Base-by-base conservation (phyloP, 768 basidiomycete species). In the Sporobolomyces phaffii region DNA sequence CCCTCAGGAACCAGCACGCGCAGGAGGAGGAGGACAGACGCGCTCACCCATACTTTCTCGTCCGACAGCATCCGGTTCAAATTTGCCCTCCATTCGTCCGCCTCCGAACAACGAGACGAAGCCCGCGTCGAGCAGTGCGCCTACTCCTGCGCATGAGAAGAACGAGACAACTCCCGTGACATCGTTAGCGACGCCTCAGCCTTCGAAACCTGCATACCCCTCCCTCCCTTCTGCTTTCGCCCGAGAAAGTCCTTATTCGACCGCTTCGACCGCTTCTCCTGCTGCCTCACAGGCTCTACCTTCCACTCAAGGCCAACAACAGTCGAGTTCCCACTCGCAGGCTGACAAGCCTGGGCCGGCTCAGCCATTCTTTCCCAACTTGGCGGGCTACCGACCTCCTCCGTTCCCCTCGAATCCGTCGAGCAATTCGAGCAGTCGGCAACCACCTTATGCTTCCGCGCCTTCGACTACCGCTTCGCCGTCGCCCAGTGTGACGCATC, bases 191-290 rank as follows among this genome's bases (percentile, higher is more conserved):
- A n/a, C 54, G 5, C n/a, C 41, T 5, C 47, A 60, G 5, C 9
- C 34, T 33, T 24, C 36, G 31, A 53, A 33, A 26, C 17, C 65
- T 2, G 45, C 61, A 14, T 72, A 72, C 50, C 70, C 70, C 31
- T 66, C 70, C 5, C 45, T 72, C 0, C 70, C 70, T 3, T 58
- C 65, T 38, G 70, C 70, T 0, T 72, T 68, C 26, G 70, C 70
- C 5, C 47, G 70, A 29, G 70, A 72, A 34, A 61, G 33, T 20
- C 70, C 70, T 7, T 72, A 72, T 41, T 64, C 70, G 54, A 50
- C 65, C 18, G 41, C 56, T 26, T 40, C 58, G 26, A 22, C 20
- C 58, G 13, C 43, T 8, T 6, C 45, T 14, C 18, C 10, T n/a
- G 40, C 33, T 20, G 56, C 17, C 6, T 26, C 47, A 17, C 48